These are phyloP conservation scores for Catunica adiposa DNA, from an alignment of 2,329 filamentous ascomycete species.

Conservation along the genomic window DNA sequence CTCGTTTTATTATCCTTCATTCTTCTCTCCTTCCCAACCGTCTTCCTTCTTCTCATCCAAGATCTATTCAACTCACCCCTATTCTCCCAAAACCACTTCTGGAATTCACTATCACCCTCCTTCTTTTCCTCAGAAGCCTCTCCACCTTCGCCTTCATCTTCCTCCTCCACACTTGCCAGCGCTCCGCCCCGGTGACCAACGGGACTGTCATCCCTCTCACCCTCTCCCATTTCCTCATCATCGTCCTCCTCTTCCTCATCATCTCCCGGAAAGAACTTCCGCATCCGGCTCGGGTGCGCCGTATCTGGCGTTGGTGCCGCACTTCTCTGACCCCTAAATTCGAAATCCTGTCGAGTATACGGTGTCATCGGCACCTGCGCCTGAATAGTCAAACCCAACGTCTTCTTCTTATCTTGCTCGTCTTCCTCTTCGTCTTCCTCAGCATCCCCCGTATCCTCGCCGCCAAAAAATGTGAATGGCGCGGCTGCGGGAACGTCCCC, in stretches of 20 bases:
- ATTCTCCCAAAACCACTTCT: conserved; percentile 53
- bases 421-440: conserved; percentile 28
- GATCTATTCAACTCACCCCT: conserved; percentile 46
- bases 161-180: conserved; percentile 13
- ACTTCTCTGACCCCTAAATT: conserved; percentile 59
- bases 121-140: conserved; percentile 14
- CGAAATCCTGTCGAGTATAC: conserved; percentile 62
- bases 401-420: conserved; percentile 15
- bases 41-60: conserved; percentile 49
- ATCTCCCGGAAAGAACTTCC: conserved; percentile 39
- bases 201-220: conserved; percentile 18
- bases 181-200: conserved; percentile 2
- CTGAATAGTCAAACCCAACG: conserved; percentile 13
- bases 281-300: conserved; percentile 52
- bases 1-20: conserved; percentile 47
- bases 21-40: conserved; percentile 47
- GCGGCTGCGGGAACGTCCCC: conserved; percentile 21
- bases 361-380: conserved; percentile 56
- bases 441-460: conserved; percentile 25
- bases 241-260: conserved; percentile 29
- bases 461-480: conserved; percentile 63
- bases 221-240: conserved; percentile 19
- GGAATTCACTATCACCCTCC: conserved; percentile 33
- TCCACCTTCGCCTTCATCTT: conserved; percentile 16
- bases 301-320: conserved; percentile 93